Conservation (phyloP, 352 stramenopile species). For the Phytopythium montanum region DNA sequence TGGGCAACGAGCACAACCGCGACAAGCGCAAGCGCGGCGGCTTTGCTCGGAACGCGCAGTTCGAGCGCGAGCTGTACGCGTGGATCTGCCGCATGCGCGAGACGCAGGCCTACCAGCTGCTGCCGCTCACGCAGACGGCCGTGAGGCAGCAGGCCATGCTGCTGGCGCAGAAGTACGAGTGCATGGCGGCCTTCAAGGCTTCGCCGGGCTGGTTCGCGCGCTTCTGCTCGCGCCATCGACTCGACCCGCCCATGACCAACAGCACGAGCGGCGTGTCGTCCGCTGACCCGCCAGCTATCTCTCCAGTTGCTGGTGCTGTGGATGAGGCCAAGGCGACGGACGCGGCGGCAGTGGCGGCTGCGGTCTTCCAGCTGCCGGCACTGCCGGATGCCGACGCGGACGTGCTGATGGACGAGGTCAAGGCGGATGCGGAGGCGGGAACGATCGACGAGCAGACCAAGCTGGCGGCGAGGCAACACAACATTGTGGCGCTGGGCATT, state of each 20-base stretch:
- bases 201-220: slow-evolving; percentile 85
- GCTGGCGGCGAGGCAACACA: slow-evolving; percentile 31
- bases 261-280: slow-evolving; percentile 7
- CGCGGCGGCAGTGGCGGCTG: slow-evolving; percentile 1
- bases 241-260: slow-evolving; percentile 57
- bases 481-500: slow-evolving; percentile 27
- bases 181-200: slow-evolving; percentile 82
- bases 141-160: slow-evolving; percentile 84
- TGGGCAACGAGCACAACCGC: slow-evolving; percentile 83
- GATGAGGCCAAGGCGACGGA: slow-evolving; percentile 8
- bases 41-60: slow-evolving; percentile 79
- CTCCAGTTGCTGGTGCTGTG: neutral
- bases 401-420: slow-evolving; percentile 5
- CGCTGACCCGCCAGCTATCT: neutral
- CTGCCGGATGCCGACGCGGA: slow-evolving; percentile 1
- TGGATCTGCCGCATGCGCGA: slow-evolving; percentile 86
- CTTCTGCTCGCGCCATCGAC: slow-evolving; percentile 81
- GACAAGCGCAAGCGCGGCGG: slow-evolving; percentile 84
- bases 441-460: slow-evolving; percentile 44
- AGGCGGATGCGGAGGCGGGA: slow-evolving; percentile 13
- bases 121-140: slow-evolving; percentile 80
- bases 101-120: slow-evolving; percentile 76
- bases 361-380: slow-evolving; percentile 1
- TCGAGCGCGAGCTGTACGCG: slow-evolving; percentile 83
- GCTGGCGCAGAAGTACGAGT: slow-evolving; percentile 81